Base-by-base conservation (phyloP, 768 basidiomycete species). In the Dentipellis sp. region DNA sequence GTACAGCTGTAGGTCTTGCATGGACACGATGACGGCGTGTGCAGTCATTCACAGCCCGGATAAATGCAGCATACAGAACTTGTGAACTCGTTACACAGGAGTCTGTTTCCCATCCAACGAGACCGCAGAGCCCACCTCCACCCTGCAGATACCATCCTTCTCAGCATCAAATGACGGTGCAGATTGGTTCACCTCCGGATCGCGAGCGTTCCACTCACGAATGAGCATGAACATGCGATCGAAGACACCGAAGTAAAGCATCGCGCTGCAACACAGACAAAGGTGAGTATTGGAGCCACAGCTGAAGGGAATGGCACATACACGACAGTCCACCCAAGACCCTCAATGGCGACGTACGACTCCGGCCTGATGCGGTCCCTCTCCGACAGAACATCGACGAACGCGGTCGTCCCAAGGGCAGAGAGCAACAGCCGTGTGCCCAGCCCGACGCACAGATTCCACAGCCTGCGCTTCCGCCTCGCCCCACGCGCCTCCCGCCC, bases 271-370 rank as follows among this genome's bases (percentile, higher is more conserved):
- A n/a, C 12, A 48, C 47, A 16, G 19, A 12, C 19, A 21, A 12
- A 14, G 19, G 3, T 14, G n/a, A 48, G n/a, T n/a, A 48, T 48
- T 21, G 12, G 19, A 47, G 19, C 21, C 22, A 29, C 39, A 11
- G 23, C 14, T 11, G 21, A 11, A 1, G 19, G 7, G 22, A 11
- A 51, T 10, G 17, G n/a, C n/a, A 60, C 59, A 51, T 22, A 60
- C 59, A 60, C 59, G 19, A 60, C 16, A 40, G 58, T 38, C 59
- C 59, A 60, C 12, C 59, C 59, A 29, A 60, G 47, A 6, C 58
- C 57, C 37, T 60, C 51, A 1, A 60, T 52, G 10, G 59, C 59
- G 19, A 55, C 42, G 10, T 54, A 60, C 34, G 59, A 60, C 16
- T 35, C 50, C 2, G 19, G 53, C 14, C 53, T 55, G 29, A 60